These are phyloP conservation scores for Conoideocrella luteorostrata DNA, from an alignment of 2,329 filamentous ascomycete species.

Conservation along the genomic window DNA sequence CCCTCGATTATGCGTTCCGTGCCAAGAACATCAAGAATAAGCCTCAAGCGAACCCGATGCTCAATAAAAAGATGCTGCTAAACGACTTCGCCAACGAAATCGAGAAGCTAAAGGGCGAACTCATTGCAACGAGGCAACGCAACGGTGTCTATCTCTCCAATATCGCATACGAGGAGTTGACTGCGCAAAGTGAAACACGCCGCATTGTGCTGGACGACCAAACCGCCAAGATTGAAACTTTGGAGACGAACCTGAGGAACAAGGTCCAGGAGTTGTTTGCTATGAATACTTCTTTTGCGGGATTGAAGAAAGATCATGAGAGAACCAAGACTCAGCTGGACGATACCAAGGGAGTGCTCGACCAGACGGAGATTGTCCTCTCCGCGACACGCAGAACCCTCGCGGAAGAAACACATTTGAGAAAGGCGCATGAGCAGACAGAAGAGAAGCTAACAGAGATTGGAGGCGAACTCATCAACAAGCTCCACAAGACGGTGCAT, in stretches of 20 bases:
- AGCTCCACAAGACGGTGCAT: conserved; percentile 67
- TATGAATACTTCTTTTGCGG: conserved; percentile 80
- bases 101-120: conserved; percentile 86
- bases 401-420: conserved; percentile 70
- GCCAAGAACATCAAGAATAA: conserved; percentile 99
- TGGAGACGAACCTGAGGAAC: conserved; percentile 84
- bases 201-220: conserved; percentile 91
- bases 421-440: conserved; percentile 79
- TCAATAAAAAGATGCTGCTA: conserved; percentile 89
- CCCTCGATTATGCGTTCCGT: conserved; percentile 92
- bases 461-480: conserved; percentile 70
- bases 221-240: conserved; percentile 80
- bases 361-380: conserved; percentile 82
- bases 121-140: conserved; percentile 85
- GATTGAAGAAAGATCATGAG: conserved; percentile 85
- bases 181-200: conserved; percentile 83
- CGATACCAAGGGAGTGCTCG: conserved; percentile 72
- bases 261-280: conserved; percentile 90
- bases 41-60: conserved; percentile 84
- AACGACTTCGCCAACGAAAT: conserved; percentile 89
- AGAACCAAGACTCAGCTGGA: conserved; percentile 64
- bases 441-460: conserved; percentile 70
- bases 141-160: conserved; percentile 93
- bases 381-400: conserved; percentile 69
- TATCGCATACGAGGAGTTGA: conserved; percentile 86